A percentile compares a stretch with the other conserved stretches of the same genome.
Evolutionary conservation across 306 rosid genomes (phyloP).

Genomic region (Sphenostylis stenocarpa): DNA sequence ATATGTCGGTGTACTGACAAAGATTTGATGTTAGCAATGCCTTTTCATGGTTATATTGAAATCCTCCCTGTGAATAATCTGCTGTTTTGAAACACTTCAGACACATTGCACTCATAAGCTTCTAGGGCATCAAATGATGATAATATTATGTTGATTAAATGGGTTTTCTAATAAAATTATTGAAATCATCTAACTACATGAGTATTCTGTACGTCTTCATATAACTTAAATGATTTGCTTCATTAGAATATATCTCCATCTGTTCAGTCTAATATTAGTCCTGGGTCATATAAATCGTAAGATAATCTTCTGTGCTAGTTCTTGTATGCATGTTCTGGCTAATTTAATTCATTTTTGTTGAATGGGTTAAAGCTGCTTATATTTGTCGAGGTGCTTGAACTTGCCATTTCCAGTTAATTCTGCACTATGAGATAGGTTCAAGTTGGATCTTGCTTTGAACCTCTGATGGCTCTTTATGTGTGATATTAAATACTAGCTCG

Average conservation of each 20-base stretch:
- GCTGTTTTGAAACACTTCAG: not conserved
- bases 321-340: not conserved
- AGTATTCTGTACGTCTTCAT: no score
- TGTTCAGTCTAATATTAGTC: not conserved
- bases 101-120: not conserved
- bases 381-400: not conserved
- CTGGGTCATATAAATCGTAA: not conserved
- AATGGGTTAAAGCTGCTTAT: slow-evolving; percentile 7
- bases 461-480: slow-evolving; percentile 14
- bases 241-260: not conserved
- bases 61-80: not conserved
- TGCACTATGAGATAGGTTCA: not conserved
- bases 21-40: not conserved
- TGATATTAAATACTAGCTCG: not conserved
- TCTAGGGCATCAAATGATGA: not conserved
- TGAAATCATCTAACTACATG: not conserved
- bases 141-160: not conserved
- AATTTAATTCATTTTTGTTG: slow-evolving; percentile 8
- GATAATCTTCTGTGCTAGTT: not conserved
- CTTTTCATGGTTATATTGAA: not conserved
- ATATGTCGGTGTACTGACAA: not conserved
- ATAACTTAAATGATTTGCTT: not conserved
- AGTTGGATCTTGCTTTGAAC: slow-evolving; percentile 3
- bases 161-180: not conserved
- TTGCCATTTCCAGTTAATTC: not conserved